These are phyloP conservation scores for Tricladium varicosporioides DNA, from an alignment of 2,329 filamentous ascomycete species.

Conservation along the genomic window DNA sequence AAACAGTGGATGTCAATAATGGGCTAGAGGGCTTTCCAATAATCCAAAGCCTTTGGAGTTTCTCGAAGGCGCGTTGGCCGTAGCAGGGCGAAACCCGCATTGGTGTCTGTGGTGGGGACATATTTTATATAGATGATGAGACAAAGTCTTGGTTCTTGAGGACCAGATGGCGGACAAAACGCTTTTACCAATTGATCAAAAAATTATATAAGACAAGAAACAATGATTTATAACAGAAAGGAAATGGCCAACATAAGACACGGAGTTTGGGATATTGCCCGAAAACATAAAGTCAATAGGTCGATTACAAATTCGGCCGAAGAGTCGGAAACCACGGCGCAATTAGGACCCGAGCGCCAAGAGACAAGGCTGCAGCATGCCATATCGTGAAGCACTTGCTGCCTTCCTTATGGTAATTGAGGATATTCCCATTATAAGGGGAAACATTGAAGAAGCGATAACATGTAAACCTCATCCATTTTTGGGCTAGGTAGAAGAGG, in stretches of 20 bases:
- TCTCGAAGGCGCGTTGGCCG: constrained; percentile 4
- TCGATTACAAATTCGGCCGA: neutral
- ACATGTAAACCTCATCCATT: neutral
- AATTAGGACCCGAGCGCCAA: neutral
- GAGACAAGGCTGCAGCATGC: neutral
- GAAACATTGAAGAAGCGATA: neutral
- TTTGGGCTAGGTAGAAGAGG: neutral
- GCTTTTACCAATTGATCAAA: neutral
- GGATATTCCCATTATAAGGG: neutral
- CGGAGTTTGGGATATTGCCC: neutral
- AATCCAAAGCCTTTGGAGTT: constrained; percentile 2
- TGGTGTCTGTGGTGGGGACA: neutral
- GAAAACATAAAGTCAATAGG: neutral
- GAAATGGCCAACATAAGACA: too few species aligned
- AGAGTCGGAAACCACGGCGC: neutral
- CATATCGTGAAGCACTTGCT: neutral
- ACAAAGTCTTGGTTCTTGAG: neutral
- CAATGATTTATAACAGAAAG: neutral
- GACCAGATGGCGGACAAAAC: neutral
- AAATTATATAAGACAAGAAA: too few species aligned
- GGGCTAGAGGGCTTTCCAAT: neutral
- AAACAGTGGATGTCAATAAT: neutral
- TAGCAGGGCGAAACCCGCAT: neutral
- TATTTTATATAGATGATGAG: neutral
- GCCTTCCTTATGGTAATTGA: neutral